Evolutionary conservation across 768 basidiomycete species (phyloP).

Genomic region (Termitomyces bulborhizus): DNA sequence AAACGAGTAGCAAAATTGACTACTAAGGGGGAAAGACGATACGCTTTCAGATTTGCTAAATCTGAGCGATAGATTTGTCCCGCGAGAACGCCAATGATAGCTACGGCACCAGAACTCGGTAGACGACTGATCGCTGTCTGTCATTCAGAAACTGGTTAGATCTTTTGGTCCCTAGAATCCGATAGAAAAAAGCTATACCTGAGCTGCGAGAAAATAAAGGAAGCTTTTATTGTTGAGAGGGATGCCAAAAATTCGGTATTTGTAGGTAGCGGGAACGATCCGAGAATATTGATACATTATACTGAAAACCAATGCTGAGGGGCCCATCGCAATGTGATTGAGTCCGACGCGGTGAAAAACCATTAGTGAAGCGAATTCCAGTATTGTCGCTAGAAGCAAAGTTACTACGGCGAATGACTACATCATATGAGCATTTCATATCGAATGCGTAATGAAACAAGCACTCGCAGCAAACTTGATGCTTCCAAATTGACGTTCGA

Average conservation of each 20-base stretch:
- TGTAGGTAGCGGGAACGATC: constrained; percentile 71
- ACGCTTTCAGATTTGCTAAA: constrained; percentile 69
- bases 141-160: not conserved
- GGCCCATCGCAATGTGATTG: constrained; percentile 72
- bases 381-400: constrained; percentile 53
- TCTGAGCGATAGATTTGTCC: constrained; percentile 85
- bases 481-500: constrained; percentile 85
- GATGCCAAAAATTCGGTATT: constrained; percentile 69
- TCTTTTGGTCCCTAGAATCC: not conserved
- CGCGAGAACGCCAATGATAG: constrained; percentile 57
- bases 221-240: constrained; percentile 73
- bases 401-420: constrained; percentile 82
- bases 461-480: constrained; percentile 76
- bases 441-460: not conserved
- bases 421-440: constrained; percentile 4
- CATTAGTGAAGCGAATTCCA: constrained; percentile 63
- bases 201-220: constrained; percentile 62
- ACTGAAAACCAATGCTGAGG: constrained; percentile 70
- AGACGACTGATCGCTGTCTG: constrained; percentile 67
- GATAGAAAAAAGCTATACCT: constrained; percentile 39
- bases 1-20: constrained; percentile 50
- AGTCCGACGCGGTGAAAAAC: constrained; percentile 61
- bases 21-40: constrained; percentile 62
- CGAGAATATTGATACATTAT: constrained; percentile 80
- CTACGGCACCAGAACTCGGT: constrained; percentile 59